phyloP scores from a whole-genome alignment of 768 basidiomycete species.

The Suillus cothurnatus region DNA sequence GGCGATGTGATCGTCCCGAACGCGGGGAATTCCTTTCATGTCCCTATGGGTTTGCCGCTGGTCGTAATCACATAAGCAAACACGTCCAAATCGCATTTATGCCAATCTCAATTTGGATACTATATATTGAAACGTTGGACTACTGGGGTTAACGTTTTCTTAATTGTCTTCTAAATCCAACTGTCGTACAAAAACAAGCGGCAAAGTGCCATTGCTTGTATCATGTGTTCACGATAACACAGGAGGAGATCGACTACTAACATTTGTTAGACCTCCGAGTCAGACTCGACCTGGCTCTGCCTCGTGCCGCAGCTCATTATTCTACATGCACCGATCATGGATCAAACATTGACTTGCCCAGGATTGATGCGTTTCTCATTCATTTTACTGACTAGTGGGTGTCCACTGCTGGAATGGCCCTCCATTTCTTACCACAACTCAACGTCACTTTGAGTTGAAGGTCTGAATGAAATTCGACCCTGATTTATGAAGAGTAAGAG shows the following conservation, averaged over 20 bases:
- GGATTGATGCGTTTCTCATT: no score
- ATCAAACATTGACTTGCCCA: no score
- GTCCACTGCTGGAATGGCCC: neutral
- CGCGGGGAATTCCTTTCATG: slow-evolving; percentile 28
- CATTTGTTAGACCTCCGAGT: neutral
- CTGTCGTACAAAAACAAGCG: neutral
- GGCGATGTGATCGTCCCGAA: slow-evolving; percentile 35
- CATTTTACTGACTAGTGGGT: neutral
- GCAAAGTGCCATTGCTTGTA: no score
- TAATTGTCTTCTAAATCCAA: neutral
- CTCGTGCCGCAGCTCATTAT: neutral
- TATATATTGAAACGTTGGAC: neutral
- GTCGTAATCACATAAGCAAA: no score
- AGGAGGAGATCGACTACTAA: neutral
- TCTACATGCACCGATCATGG: no score
- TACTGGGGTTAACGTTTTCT: no score
- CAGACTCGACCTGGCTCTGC: neutral
- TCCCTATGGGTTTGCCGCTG: neutral
- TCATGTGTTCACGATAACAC: no score
- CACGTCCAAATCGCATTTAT: no score
- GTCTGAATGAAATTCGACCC: neutral
- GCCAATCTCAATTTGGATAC: no score
- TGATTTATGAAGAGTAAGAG: neutral
- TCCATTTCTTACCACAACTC: neutral
- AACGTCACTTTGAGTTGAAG: neutral